A percentile compares a stretch with the other conserved stretches of the same genome.
These are phyloP conservation scores for Cryphonectria japonica DNA, from an alignment of 2,329 filamentous ascomycete species.

Conservation along the genomic window DNA sequence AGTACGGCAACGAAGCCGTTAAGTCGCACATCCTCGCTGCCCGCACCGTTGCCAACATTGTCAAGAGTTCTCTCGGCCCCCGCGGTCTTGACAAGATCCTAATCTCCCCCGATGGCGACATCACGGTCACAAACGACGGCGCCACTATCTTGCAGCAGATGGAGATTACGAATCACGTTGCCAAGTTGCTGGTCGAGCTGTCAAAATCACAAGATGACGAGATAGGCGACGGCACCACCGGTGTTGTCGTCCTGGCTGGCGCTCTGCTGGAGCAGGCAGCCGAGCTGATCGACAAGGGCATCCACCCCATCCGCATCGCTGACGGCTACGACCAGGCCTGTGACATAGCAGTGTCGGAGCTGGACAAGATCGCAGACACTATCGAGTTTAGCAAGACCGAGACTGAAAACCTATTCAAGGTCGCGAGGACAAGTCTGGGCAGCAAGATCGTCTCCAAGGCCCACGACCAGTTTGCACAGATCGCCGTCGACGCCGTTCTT, in stretches of 20 bases:
- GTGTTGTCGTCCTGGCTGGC: constrained; percentile 93
- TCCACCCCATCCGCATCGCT: constrained; percentile 97
- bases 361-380: constrained; percentile 90
- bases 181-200: constrained; percentile 93
- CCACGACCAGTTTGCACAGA: constrained; percentile 96
- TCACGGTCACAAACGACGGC: constrained; percentile 98
- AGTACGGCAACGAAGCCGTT: constrained; percentile 94
- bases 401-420: constrained; percentile 86
- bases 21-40: constrained; percentile 98
- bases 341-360: constrained; percentile 89
- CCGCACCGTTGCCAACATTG: constrained; percentile 92
- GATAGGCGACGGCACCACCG: constrained; percentile 97
- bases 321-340: constrained; percentile 98
- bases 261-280: constrained; percentile 95
- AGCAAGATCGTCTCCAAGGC: constrained; percentile 99
- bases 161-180: constrained; percentile 98
- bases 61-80: constrained; percentile 95
- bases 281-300: constrained; percentile 98
- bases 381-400: constrained; percentile 83
- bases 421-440: constrained; percentile 92
- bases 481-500: constrained; percentile 94
- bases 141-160: constrained; percentile 97
- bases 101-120: constrained; percentile 97
- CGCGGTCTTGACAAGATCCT: constrained; percentile 98
- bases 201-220: constrained; percentile 99